Evolutionary conservation across 1,284 basidiomycete genomes (phyloP).

Genomic region (Schizophyllum amplum): DNA sequence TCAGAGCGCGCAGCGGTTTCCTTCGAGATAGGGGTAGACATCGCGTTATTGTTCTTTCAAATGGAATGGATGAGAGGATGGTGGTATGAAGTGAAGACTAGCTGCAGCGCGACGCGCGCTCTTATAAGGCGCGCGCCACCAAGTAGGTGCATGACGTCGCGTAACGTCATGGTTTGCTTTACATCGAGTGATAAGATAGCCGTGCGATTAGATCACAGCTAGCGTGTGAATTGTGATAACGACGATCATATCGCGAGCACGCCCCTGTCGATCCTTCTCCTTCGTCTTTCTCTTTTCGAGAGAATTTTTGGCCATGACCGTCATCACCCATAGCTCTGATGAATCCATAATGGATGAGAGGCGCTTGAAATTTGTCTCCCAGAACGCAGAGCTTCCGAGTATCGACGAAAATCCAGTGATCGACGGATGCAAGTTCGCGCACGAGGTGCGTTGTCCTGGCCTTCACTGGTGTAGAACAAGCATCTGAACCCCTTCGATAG

Average conservation of each 20-base stretch:
- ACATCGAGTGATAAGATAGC: background rate
- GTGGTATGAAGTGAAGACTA: no score
- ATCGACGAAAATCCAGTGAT: background rate
- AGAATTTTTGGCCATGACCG: background rate
- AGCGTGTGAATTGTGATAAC: background rate
- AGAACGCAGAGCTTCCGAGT: background rate
- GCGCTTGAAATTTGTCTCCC: background rate
- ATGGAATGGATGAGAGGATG: no score
- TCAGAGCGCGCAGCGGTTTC: background rate
- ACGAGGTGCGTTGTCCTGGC: background rate
- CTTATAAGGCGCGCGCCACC: no score
- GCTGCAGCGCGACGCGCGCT: no score
- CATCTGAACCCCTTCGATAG: slow-evolving; percentile 22
- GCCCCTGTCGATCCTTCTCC: background rate
- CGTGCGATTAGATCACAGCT: background rate
- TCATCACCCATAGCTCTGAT: background rate
- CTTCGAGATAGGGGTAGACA: background rate
- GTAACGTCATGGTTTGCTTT: no score
- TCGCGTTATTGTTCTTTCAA: background rate
- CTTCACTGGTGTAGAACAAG: no score
- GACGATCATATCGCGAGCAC: background rate
- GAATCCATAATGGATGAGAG: background rate
- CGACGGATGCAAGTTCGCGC: background rate
- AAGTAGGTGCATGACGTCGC: no score
- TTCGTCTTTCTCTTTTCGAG: background rate